Evolutionary conservation across 495 filamentous ascomycete species (phyloP), one percentile per base, ranked within the genome.

Genomic region (Aspergillus ellipticus): DNA sequence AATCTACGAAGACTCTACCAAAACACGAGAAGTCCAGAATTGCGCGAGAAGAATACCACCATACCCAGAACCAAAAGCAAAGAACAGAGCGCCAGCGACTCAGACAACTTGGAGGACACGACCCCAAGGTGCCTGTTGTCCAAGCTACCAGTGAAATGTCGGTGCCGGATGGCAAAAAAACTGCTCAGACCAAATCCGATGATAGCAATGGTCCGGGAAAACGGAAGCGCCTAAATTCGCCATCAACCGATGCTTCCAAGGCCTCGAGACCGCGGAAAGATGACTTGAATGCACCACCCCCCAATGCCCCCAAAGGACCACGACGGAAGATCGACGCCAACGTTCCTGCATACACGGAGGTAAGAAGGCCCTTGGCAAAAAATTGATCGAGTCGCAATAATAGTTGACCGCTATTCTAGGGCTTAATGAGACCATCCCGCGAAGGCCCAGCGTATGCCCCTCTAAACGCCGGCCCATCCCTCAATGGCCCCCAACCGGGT

Each of bases 71-170:
- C 4, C 64, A 70, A 22, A 72, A 69, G 45, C 62, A 66, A 24
- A 66, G 61, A 16, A 53, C 62, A 0, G 77, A 80, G 31, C 70
- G 68, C 33, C 71, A 72, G 54, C 74, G 71, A 48, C 66, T 66
- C 33, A 68, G 61, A 45, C 77, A 81, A 43, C 62, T 78, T 19
- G 76, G 71, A 21, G 68, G 67, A 2, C 76, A 80, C 59, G 74
- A 80, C 59, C 74, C 69, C 13, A 73, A 75, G 42, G 68, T 82
- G 19, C 79, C 79, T 6, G 51, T 63, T 7, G 66, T 82, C 46
- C 67, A 71, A 42, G 65, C 70, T 8, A 71, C 71, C n/a, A 60
- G 49, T 22, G 55, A 57, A 11, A 54, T 55, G 9, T n/a, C 52
- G 10, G 2, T 16, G 10, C n/a, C 17, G 2, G 35, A 49, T 6